Base-by-base conservation (phyloP, 805 yeast genomes). In the Hemisphaericaspora nanyangensis region DNA sequence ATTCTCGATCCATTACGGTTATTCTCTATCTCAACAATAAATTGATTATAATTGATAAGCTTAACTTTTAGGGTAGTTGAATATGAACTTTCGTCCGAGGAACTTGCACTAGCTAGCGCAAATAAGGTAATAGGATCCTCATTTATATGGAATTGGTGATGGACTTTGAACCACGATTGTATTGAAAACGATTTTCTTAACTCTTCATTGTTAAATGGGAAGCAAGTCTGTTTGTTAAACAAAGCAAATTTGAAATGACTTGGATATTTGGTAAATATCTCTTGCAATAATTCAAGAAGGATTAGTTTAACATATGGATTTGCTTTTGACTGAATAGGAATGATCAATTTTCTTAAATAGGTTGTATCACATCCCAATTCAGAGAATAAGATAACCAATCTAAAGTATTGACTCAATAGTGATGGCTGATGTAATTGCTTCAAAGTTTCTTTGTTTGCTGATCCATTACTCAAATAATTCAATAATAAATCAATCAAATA, bases 91-190 rank as follows among this genome's bases (percentile, higher is more conserved):
- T 30, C 34, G 18, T 27, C 20, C 6, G 38, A 15, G 18, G 49
- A 35, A 17, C 53, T 47, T 2, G 70, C 54, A 36, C 51, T 55
- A 4, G 67, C 50, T 8, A 66, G 40, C 32, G 52, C 47, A 32
- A 67, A 51, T 17, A 66, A 44, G 2, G 54, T 44, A 2, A 52
- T 28, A 2, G 47, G 34, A 13, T 47, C 47, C 6, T 53, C 49
- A 12, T 37, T 20, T 25, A 44, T 42, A 17, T 41, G 44, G 16
- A 22, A 29, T 17, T 42, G 35, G 13, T 39, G 43, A 28, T 47
- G 54, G 20, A 68, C 35, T 40, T 65, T 65, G 37, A 70, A 56
- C 76, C 75, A 70, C 6, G 66, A 46, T 28, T 64, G 68, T 11
- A 71, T 46, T 0, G 75, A 54, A 36, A 70, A 60, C 19, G 51